These are phyloP conservation scores for Strobilomyces dryophilus DNA, from an alignment of 768 basidiomycete species.

Conservation along the genomic window DNA sequence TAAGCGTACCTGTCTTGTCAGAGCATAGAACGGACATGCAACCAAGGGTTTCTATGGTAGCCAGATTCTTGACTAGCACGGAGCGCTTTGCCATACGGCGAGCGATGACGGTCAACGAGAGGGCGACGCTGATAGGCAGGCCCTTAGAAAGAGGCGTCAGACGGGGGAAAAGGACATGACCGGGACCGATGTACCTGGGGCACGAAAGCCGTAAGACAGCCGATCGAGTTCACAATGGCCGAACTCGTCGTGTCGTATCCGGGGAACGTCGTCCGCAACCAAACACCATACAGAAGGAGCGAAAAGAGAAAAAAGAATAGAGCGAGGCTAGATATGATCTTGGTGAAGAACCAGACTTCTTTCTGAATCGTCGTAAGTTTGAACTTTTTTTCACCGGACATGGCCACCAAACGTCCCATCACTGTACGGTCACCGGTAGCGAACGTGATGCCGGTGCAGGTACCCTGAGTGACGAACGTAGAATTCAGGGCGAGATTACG, in stretches of 20 bases:
- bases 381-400: conserved; percentile 40
- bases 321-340: conserved; percentile 42
- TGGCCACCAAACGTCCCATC: conserved; percentile 51
- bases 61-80: conserved; percentile 45
- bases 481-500: conserved; percentile 47
- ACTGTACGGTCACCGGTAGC: conserved; percentile 39
- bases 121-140: conserved; percentile 39
- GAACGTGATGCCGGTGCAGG: conserved; percentile 38
- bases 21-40: conserved; percentile 48
- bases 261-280: conserved; percentile 32
- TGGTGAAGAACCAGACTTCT: conserved; percentile 48
- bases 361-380: conserved; percentile 45
- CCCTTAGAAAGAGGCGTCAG: conserved; percentile 29
- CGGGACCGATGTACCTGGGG: no score
- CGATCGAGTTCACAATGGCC: conserved; percentile 36
- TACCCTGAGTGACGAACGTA: conserved; percentile 39
- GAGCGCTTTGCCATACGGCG: conserved; percentile 45
- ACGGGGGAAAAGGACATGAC: no score
- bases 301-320: conserved; percentile 38
- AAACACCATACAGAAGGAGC: conserved; percentile 38
- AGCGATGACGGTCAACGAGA: conserved; percentile 46
- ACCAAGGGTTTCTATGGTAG: conserved; percentile 51
- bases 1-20: conserved; percentile 52
- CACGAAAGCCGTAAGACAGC: conserved; percentile 37
- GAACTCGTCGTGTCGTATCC: conserved; percentile 31